A percentile compares a stretch with the other conserved stretches of the same genome.
These are phyloP conservation scores for Gossypium armourianum DNA, from an alignment of 441 rosid species.

Conservation along the genomic window DNA sequence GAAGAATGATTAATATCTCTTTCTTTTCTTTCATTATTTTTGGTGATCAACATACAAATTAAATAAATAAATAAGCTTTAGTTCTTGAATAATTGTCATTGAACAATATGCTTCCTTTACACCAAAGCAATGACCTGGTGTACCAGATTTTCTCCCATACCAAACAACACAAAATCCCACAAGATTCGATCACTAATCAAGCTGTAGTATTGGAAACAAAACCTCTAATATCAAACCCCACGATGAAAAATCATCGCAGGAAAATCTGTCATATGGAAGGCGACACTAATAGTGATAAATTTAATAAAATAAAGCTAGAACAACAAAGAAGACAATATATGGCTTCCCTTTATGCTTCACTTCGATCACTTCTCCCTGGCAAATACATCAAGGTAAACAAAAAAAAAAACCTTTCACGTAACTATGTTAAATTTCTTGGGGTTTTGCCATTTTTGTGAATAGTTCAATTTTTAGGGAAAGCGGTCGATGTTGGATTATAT, in stretches of 20 bases:
- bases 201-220: slow-evolving; percentile 7
- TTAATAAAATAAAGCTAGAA: slow-evolving; percentile 42
- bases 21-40: neutral
- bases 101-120: slow-evolving; percentile 48
- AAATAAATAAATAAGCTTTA: neutral
- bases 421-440: neutral
- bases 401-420: too few relatives aligned
- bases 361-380: slow-evolving; percentile 62
- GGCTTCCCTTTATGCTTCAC: slow-evolving; percentile 47
- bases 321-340: slow-evolving; percentile 61
- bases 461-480: slow-evolving; percentile 43
- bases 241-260: slow-evolving; percentile 4
- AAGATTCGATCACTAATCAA: slow-evolving; percentile 36
- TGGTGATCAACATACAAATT: neutral
- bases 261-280: slow-evolving; percentile 3
- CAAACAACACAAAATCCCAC: slow-evolving; percentile 27
- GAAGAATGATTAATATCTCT: slow-evolving; percentile 1
- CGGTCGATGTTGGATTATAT: slow-evolving; percentile 74
- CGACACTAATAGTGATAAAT: neutral
- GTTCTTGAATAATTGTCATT: neutral
- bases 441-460: neutral
- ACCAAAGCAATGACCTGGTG: slow-evolving; percentile 46
- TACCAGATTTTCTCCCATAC: slow-evolving; percentile 29
- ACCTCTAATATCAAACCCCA: neutral
- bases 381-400: slow-evolving; percentile 45